Percentiles rank a stretch among this genome's conserved stretches.
These are phyloP conservation scores for Brassica carinata DNA, from an alignment of 345 rosid species.

Conservation along the genomic window DNA sequence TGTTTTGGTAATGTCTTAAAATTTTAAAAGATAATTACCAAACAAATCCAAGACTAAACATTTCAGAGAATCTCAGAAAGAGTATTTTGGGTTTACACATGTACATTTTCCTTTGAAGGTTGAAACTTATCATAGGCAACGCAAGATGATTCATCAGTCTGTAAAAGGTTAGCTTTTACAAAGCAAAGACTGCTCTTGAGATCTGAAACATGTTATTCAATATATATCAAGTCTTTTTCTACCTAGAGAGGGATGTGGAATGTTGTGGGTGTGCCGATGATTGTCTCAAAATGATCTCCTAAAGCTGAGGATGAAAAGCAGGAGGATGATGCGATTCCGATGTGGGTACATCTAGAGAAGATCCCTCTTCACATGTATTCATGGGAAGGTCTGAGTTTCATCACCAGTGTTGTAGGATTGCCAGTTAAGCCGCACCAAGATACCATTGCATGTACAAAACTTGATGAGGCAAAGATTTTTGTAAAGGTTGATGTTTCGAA, in stretches of 20 bases:
- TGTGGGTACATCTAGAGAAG: no score
- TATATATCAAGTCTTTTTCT: neutral
- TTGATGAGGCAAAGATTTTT: no score
- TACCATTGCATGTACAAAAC: no score
- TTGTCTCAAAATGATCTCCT: neutral
- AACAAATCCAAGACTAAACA: neutral
- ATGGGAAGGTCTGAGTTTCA: no score
- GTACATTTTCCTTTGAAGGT: neutral
- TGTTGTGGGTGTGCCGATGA: neutral
- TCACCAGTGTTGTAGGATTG: no score
- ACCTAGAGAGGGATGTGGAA: neutral
- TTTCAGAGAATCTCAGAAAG: neutral
- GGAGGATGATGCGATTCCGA: no score
- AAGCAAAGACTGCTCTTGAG: slow-evolving; percentile 16
- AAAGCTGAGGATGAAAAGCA: no score
- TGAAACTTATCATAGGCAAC: neutral
- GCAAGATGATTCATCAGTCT: neutral
- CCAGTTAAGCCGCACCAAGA: no score
- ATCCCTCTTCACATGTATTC: no score
- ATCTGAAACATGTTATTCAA: neutral
- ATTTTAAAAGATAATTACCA: neutral
- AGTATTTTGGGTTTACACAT: neutral
- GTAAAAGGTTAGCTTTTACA: slow-evolving; percentile 6
- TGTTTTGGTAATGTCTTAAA: neutral
- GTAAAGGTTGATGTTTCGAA: no score